phyloP scores from a whole-genome alignment of 1,139 yeast species.

The Wickerhamomyces sp. region DNA sequence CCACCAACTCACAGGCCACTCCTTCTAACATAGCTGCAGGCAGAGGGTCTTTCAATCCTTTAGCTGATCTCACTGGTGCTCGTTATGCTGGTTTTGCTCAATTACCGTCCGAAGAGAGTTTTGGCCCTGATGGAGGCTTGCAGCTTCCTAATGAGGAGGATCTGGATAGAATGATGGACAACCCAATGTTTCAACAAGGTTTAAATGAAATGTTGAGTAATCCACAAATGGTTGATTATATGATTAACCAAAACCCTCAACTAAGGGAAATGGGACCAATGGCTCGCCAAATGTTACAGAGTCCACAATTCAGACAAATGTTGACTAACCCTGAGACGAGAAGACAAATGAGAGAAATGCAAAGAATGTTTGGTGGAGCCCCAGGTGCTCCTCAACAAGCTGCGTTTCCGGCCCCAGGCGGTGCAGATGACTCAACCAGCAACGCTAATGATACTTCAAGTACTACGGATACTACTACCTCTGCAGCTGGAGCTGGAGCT shows the following conservation, averaged over 20 bases:
- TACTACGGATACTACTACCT: slow-evolving; percentile 23
- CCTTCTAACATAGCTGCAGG: slow-evolving; percentile 86
- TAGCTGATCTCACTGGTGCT: slow-evolving; percentile 91
- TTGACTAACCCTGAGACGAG: slow-evolving; percentile 80
- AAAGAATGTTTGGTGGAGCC: slow-evolving; percentile 47
- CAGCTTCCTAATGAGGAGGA: slow-evolving; percentile 73
- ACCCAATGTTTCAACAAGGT: slow-evolving; percentile 75
- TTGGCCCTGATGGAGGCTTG: slow-evolving; percentile 96
- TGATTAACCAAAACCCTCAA: slow-evolving; percentile 82
- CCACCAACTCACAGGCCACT: slow-evolving; percentile 28
- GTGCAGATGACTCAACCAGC: slow-evolving; percentile 10
- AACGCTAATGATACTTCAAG: slow-evolving; percentile 7
- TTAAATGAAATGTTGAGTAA: slow-evolving; percentile 75
- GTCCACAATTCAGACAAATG: slow-evolving; percentile 82
- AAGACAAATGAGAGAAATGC: slow-evolving; percentile 77
- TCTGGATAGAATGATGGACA: slow-evolving; percentile 66
- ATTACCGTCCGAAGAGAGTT: slow-evolving; percentile 82
- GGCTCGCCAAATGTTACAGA: slow-evolving; percentile 79
- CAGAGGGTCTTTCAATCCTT: slow-evolving; percentile 81
- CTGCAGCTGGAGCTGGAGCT: slow-evolving; percentile 13
- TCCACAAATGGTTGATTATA: slow-evolving; percentile 78
- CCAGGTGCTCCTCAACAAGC: slow-evolving; percentile 18
- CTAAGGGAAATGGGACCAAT: slow-evolving; percentile 86
- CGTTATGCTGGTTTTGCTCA: slow-evolving; percentile 91
- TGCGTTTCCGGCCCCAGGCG: slow-evolving; percentile 34